phyloP scores from a whole-genome alignment of 352 stramenopile genomes.

The Pythium rishiriense region DNA sequence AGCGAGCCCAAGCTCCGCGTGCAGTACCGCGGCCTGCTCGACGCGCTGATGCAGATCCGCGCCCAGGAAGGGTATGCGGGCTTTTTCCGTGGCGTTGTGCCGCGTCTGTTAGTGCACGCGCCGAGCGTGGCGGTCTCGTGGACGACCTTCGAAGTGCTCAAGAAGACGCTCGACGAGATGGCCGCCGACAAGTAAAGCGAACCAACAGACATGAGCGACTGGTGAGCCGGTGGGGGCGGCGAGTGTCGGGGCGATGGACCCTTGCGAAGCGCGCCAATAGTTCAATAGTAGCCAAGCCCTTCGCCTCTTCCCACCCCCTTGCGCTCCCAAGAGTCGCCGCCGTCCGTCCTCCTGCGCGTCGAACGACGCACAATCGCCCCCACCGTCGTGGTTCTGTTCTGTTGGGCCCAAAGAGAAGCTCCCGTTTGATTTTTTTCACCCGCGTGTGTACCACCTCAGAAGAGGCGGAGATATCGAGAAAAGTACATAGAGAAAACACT shows the following conservation, averaged over 20 bases:
- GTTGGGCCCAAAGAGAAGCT: not conserved
- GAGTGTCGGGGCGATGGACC: not conserved
- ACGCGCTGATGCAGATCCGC: slow-evolving; percentile 87
- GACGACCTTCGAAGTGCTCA: slow-evolving; percentile 98
- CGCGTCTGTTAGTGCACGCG: slow-evolving; percentile 94
- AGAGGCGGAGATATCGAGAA: not conserved
- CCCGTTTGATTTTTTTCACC: not conserved
- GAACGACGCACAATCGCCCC: too few relatives aligned
- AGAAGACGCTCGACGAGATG: slow-evolving; percentile 78
- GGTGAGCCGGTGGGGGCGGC: too few relatives aligned
- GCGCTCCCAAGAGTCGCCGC: not conserved
- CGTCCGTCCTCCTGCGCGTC: not conserved
- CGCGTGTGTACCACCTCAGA: not conserved
- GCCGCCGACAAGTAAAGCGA: slow-evolving; percentile 22
- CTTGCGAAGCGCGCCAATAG: slow-evolving; percentile 10
- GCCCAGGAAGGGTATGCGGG: slow-evolving; percentile 92
- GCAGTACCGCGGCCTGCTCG: slow-evolving; percentile 73
- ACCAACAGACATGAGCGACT: not conserved
- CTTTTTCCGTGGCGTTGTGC: slow-evolving; percentile 95
- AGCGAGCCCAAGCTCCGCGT: slow-evolving; percentile 54
- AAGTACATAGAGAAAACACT: slow-evolving; percentile 19
- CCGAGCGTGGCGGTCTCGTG: slow-evolving; percentile 98
- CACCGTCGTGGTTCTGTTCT: too few relatives aligned
- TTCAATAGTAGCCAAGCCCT: slow-evolving; percentile 9
- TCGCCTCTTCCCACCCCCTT: not conserved